Evolutionary conservation across 1,284 basidiomycete genomes (phyloP), one percentile per base, ranked within the genome.

Genomic region (Leccinum pachyderme): DNA sequence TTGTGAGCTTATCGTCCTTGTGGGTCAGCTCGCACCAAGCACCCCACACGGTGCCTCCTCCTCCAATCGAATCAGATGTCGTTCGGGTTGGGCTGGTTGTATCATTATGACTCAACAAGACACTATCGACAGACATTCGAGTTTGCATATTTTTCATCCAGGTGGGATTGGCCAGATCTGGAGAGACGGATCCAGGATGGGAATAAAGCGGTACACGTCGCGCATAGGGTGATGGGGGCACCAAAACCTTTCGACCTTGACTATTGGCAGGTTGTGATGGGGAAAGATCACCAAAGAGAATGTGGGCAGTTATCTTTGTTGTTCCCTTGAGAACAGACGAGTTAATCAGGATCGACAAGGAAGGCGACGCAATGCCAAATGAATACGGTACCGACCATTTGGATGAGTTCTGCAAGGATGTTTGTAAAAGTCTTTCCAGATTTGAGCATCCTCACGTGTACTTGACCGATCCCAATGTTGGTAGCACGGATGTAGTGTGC

Each of bases 401-500:
- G 85, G 9, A 79, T 55, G 11, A 87, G 71, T 32, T 83, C 77
- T 15, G 83, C 84, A 35, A 73, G 64, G 25, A 87, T 45, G 57
- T 84, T 84, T 9, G 81, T 78, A 54, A 84, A 80, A 1, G 70
- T 73, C 45, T 73, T 76, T 2, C 84, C 83, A 11, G 64, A 67
- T 59, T 80, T 82, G 22, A 83, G 47, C 1, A 64, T 65, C 9
- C 71, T 73, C 2, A 87, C 68, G 35, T 70, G 77, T 12, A 86
- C 74, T 52, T 78, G 75, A 57, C 79, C 81, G 1, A 70, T 60
- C 4, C 66, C 70, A 4, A 70, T 56, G 1, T 68, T 63, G 2
- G 80, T 75, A 1, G 79, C 69, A 33, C 75, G 73, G 37, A 85
- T 70, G 60, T 75, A 88, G 60, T 86, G 81, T 2, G 81, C 81